phyloP scores from a whole-genome alignment of 305 asterid genomes.

The Solanum chacoense region DNA sequence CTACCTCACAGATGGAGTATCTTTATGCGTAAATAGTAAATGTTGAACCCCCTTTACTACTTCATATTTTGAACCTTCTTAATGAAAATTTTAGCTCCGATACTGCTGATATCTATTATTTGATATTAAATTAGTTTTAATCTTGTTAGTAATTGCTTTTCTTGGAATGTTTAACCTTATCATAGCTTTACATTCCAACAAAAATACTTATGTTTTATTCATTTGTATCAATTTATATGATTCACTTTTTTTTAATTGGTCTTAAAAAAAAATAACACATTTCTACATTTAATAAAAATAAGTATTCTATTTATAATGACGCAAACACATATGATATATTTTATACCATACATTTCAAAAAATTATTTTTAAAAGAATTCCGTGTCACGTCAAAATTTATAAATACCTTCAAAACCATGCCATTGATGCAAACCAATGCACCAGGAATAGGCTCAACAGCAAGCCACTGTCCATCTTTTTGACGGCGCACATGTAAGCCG shows the following conservation, averaged over 20 bases:
- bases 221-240: too few species aligned
- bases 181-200: neutral
- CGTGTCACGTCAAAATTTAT: neutral
- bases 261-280: fast-evolving
- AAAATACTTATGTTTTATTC: too few species aligned
- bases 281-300: too few species aligned
- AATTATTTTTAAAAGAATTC: too few species aligned
- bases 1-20: too few species aligned
- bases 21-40: neutral
- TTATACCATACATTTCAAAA: too few species aligned
- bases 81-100: too few species aligned
- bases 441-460: slow-evolving; percentile 14
- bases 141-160: neutral
- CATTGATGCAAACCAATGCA: neutral
- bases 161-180: neutral
- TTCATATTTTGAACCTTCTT: neutral
- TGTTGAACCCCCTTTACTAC: neutral
- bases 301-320: too few species aligned
- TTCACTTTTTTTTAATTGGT: fast-evolving
- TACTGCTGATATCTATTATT: too few species aligned
- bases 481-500: slow-evolving; percentile 15
- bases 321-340: neutral
- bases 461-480: slow-evolving; percentile 19
- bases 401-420: neutral
- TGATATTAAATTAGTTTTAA: too few species aligned